phyloP scores from a whole-genome alignment of 1,139 yeast species.

The Candida sp. region DNA sequence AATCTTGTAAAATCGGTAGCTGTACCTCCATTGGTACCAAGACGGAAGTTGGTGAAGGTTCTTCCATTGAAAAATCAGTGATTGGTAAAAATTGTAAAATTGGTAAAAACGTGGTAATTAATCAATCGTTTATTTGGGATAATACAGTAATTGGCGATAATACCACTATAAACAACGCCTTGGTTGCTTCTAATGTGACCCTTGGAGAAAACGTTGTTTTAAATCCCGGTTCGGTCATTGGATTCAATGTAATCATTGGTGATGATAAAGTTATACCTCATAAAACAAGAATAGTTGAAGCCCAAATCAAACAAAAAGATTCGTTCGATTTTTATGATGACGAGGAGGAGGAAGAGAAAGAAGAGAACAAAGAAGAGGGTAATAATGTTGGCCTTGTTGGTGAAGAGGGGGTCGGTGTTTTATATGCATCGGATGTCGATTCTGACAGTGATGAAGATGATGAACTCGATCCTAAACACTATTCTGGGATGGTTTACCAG shows the following conservation, averaged over 20 bases:
- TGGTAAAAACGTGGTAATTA: conserved; percentile 71
- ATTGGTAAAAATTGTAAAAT: conserved; percentile 84
- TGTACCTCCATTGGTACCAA: conserved; percentile 77
- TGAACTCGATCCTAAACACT: conserved; percentile 21
- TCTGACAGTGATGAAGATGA: conserved; percentile 40
- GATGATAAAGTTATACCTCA: conserved; percentile 42
- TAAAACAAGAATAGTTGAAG: conserved; percentile 50
- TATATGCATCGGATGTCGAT: conserved; percentile 52
- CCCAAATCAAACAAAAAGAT: conserved; percentile 34
- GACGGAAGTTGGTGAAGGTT: conserved; percentile 61
- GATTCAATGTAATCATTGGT: conserved; percentile 69
- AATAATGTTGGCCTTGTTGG: conserved; percentile 49
- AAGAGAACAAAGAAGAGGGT: conserved; percentile 7
- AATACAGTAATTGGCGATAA: conserved; percentile 69
- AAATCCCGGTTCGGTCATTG: conserved; percentile 75
- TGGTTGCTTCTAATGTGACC: conserved; percentile 63
- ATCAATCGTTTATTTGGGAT: conserved; percentile 86
- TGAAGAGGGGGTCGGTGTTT: conserved; percentile 54
- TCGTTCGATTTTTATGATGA: conserved; percentile 23
- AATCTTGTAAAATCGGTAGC: conserved; percentile 79
- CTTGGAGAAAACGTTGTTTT: conserved; percentile 52
- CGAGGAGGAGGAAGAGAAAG: conserved; percentile 21
- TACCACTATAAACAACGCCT: conserved; percentile 53
- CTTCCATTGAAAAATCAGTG: conserved; percentile 59
- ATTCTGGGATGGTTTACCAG: conserved; percentile 50